Base-by-base conservation (phyloP, 345 rosid genomes). In the Mangifera indica region DNA sequence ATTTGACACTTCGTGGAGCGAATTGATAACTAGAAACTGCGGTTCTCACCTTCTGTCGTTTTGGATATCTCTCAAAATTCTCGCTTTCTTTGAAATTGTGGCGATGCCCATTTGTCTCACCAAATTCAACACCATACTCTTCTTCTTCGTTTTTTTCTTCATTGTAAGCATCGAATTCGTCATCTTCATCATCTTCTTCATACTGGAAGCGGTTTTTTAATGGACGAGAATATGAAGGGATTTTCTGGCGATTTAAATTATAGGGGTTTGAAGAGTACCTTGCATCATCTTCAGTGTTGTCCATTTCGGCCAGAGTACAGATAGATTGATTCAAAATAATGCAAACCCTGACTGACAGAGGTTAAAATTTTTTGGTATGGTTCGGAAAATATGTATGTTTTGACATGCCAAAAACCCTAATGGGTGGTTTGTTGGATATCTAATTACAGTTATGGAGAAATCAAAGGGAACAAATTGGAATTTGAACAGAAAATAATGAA, bases 11-110 rank as follows among this genome's bases (percentile, higher is more conserved):
- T 70, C 73, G 68, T 0, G 85, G 72, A 1, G 63, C 80, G 3
- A 76, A 72, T 25, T 73, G 85, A 56, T 77, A 81, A 53, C 71
- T 74, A 12, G 78, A 71, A 40, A 54, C 79, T 10, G 69, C 29
- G 29, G 44, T 78, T 53, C 77, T 81, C 40, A 78, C 71, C 74
- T 71, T 81, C 62, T 71, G 87, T 77, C 80, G 78, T 63, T 84
- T 82, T 3, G 82, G 77, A 63, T 82, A 72, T 57, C 83, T 72
- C 51, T 74, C 84, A 26, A 78, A 79, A 8, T 77, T 76, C 5
- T 76, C 67, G 21, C 48, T 80, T 58, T 70, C 54, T 5, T 78
- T 69, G 20, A 67, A 56, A 52, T 37, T 48, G 70, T 24, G 76
- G 52, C 52, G 52, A 57, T 72, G 72, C 52, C 60, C 77, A 60